Percentiles rank a stretch among this genome's conserved stretches.
Evolutionary conservation across 257 asterid species (phyloP).

Genomic region (Fraxinus cuspidata): DNA sequence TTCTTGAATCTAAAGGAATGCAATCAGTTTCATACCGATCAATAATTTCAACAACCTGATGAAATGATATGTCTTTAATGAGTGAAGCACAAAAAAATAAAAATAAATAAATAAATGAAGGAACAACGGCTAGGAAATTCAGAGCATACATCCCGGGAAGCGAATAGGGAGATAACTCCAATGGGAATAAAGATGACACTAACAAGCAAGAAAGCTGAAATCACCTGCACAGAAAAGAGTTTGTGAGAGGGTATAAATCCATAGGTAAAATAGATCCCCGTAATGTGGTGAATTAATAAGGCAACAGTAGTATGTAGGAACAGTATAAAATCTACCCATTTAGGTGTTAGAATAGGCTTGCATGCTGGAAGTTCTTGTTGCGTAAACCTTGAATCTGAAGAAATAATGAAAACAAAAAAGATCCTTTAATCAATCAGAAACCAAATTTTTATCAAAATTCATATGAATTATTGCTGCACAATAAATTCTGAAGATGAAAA

Average conservation of each 20-base stretch:
- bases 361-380: slow-evolving; percentile 68
- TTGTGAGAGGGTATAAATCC: background rate
- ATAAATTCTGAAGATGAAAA: background rate
- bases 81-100: background rate
- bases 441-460: background rate
- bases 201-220: slow-evolving; percentile 49
- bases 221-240: slow-evolving; percentile 40
- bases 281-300: background rate
- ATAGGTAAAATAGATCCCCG: background rate
- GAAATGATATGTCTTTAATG: slow-evolving; percentile 12
- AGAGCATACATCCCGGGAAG: slow-evolving; percentile 53
- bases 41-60: slow-evolving; percentile 63
- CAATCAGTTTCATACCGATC: slow-evolving; percentile 56
- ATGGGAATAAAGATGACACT: slow-evolving; percentile 56
- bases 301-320: background rate
- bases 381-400: slow-evolving; percentile 57
- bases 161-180: slow-evolving; percentile 56
- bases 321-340: slow-evolving; percentile 40
- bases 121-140: background rate
- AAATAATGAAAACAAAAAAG: background rate
- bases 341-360: slow-evolving; percentile 59
- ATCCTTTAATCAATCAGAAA: background rate
- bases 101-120: background rate
- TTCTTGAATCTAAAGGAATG: slow-evolving; percentile 36
- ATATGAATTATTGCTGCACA: background rate